These are phyloP conservation scores for Pseudogymnoascus pannorum DNA, from an alignment of 2,329 filamentous ascomycete species.

Conservation along the genomic window DNA sequence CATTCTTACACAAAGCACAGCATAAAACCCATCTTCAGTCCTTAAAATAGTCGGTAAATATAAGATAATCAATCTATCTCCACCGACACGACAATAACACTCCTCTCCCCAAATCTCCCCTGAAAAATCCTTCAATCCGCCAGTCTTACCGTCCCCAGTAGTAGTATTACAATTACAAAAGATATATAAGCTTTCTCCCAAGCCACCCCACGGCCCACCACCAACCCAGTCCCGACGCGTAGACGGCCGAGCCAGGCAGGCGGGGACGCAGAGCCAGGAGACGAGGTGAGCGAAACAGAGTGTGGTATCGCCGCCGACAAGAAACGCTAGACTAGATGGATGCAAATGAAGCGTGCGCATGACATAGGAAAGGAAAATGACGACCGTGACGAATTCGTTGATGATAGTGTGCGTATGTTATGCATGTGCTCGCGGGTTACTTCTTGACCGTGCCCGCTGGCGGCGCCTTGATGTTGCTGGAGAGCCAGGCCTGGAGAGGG, in stretches of 20 bases:
- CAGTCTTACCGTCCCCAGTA: constrained; percentile 3
- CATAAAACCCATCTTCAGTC: neutral
- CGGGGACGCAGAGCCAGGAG: neutral
- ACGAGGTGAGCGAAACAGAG: neutral
- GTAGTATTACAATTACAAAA: constrained; percentile 7
- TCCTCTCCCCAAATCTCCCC: neutral
- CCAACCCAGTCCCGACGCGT: neutral
- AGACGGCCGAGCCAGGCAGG: neutral
- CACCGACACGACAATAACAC: neutral
- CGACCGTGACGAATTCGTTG: constrained; percentile 1
- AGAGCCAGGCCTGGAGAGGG: constrained; percentile 57
- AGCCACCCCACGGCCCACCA: neutral
- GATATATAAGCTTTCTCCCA: neutral
- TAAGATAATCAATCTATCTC: neutral
- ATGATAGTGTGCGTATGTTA: neutral
- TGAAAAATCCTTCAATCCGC: neutral
- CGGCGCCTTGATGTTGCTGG: constrained; percentile 71
- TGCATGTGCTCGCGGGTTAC: constrained; percentile 12
- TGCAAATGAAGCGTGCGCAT: neutral
- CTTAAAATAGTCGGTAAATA: neutral
- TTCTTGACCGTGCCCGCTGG: constrained; percentile 27
- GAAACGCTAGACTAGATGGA: constrained; percentile 7
- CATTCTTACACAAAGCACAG: neutral
- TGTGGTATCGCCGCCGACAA: constrained; percentile 9
- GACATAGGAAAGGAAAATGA: neutral